These are phyloP conservation scores for Phytopythium vexans DNA, from an alignment of 352 stramenopile genomes.

Conservation along the genomic window DNA sequence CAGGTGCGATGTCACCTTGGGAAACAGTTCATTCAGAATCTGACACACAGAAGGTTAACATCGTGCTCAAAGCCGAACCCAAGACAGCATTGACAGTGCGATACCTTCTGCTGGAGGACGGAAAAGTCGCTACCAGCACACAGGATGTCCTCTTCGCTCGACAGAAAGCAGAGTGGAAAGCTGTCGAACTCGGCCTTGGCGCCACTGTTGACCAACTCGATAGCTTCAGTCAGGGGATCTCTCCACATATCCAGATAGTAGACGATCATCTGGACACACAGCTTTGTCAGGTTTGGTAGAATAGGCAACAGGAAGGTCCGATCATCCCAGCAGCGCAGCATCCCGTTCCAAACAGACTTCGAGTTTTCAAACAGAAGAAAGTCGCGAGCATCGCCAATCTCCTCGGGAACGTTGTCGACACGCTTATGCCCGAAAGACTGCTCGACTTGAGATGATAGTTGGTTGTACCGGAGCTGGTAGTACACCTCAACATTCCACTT, in stretches of 20 bases:
- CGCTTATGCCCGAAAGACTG: conserved; percentile 39
- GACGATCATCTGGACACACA: conserved; percentile 64
- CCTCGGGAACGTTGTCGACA: conserved; percentile 3
- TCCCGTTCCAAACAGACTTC: conserved; percentile 36
- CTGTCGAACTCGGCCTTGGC: conserved; percentile 44
- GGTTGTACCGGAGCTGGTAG: conserved; percentile 69
- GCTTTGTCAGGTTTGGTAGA: conserved; percentile 59
- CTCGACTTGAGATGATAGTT: conserved; percentile 50
- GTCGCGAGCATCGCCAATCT: conserved; percentile 1
- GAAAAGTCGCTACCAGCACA: conserved; percentile 75
- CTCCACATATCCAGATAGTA: conserved; percentile 64
- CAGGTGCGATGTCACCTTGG: conserved; percentile 27
- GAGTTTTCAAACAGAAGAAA: conserved; percentile 51
- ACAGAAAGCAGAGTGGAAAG: conserved; percentile 41
- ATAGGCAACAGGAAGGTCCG: conserved; percentile 52
- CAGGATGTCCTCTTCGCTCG: conserved; percentile 62
- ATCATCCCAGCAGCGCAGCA: conserved; percentile 60
- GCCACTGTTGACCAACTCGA: conserved; percentile 36
- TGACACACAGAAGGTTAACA: conserved; percentile 12
- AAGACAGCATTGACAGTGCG: neutral
- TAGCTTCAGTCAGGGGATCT: conserved; percentile 39
- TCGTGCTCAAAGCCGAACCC: neutral
- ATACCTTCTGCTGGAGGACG: conserved; percentile 50
- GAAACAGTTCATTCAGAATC: conserved; percentile 50
- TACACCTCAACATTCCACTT: conserved; percentile 90